Percentiles rank a stretch among this genome's conserved stretches.
Conservation (phyloP, 1,139 yeast species). For the Groenewaldozyma auringiensis region DNA sequence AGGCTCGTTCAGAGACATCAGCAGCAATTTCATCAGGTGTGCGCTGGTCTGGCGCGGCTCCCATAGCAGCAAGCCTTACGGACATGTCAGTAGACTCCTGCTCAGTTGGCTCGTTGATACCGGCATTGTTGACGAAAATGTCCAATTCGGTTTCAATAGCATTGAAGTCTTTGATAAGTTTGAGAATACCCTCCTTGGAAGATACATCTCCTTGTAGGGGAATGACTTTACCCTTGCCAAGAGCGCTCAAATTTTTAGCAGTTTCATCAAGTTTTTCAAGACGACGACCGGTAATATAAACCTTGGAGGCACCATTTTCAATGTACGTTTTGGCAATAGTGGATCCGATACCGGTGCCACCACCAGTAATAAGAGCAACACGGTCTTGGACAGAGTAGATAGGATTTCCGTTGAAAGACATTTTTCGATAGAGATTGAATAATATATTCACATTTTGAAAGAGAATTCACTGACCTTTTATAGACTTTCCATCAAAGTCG, state of each 20-base stretch:
- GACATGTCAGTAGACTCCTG: neutral
- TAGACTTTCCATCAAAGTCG: too few relatives aligned
- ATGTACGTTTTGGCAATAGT: conserved; percentile 10
- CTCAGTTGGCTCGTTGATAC: conserved; percentile 7
- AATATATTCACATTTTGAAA: neutral
- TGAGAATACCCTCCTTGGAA: conserved; percentile 11
- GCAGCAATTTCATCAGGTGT: conserved; percentile 3
- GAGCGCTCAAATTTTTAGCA: conserved; percentile 9
- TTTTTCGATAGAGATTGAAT: neutral
- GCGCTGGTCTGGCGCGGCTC: too few relatives aligned
- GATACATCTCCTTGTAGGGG: conserved; percentile 13
- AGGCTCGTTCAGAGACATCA: conserved; percentile 5
- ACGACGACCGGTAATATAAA: conserved; percentile 14
- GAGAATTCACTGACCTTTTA: too few relatives aligned
- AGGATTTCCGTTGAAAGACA: conserved; percentile 11
- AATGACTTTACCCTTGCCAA: conserved; percentile 14
- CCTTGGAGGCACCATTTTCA: conserved; percentile 13
- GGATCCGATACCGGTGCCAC: conserved; percentile 15
- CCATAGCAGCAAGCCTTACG: neutral
- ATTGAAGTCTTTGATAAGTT: conserved; percentile 9
- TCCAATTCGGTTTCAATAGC: conserved; percentile 10
- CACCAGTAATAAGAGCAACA: conserved; percentile 14
- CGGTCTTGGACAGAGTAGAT: conserved; percentile 12
- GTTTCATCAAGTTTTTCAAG: conserved; percentile 12
- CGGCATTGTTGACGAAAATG: conserved; percentile 17